A percentile compares a stretch with the other conserved stretches of the same genome.
These are phyloP conservation scores for Pleurotus salmoneostramineus DNA, from an alignment of 768 basidiomycete genomes.

Conservation along the genomic window DNA sequence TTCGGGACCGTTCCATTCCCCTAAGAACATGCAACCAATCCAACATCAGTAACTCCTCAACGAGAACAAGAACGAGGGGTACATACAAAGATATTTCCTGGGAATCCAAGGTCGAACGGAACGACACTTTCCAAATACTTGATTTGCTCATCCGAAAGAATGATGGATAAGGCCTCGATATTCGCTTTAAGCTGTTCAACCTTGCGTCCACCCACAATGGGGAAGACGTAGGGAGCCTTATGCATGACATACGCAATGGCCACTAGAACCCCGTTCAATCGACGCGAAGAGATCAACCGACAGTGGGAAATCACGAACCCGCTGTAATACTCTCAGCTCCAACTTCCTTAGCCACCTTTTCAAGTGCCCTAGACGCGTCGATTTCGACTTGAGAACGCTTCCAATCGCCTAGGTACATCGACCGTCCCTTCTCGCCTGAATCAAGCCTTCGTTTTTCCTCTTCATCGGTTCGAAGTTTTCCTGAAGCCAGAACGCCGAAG, in stretches of 20 bases:
- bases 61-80: neutral
- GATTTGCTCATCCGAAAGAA: conserved; percentile 38
- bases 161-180: conserved; percentile 42
- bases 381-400: conserved; percentile 41
- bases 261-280: conserved; percentile 22
- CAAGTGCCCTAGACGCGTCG: conserved; percentile 37
- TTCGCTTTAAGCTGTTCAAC: conserved; percentile 48
- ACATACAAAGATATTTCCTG: conserved; percentile 24
- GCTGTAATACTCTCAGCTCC: conserved; percentile 44
- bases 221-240: conserved; percentile 50
- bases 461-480: conserved; percentile 56
- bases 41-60: neutral
- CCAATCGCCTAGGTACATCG: conserved; percentile 29
- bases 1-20: neutral
- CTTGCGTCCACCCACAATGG: conserved; percentile 45
- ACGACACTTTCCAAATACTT: conserved; percentile 33
- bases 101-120: conserved; percentile 46
- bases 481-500: conserved; percentile 27
- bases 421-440: conserved; percentile 37
- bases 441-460: conserved; percentile 23
- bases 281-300: neutral
- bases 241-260: conserved; percentile 51
- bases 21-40: neutral
- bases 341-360: conserved; percentile 46
- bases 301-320: conserved; percentile 22